Evolutionary conservation across 441 rosid species (phyloP).

Genomic region (Omphalea diandra): DNA sequence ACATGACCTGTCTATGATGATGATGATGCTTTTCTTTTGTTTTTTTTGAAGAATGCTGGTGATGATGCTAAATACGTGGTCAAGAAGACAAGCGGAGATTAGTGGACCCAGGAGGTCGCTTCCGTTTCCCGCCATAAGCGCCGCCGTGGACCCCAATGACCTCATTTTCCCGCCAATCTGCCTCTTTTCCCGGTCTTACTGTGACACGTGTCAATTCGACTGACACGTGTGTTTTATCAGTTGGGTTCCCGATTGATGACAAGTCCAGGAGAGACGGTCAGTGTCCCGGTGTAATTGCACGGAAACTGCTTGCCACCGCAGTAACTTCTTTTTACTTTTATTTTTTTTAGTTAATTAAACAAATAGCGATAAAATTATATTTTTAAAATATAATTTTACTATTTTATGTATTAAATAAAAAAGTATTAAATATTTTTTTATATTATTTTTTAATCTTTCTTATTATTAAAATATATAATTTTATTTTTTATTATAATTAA

Average conservation of each 20-base stretch:
- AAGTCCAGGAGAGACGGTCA: background rate
- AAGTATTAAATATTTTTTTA: too few species aligned
- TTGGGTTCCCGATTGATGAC: background rate
- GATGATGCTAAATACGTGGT: too few species aligned
- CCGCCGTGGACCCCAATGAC: slow-evolving; percentile 30
- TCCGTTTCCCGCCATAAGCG: slow-evolving; percentile 47
- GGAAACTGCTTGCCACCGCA: background rate
- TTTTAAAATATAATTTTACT: too few species aligned
- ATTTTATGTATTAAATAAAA: too few species aligned
- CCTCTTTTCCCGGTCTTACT: background rate
- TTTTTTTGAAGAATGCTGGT: background rate
- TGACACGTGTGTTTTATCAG: slow-evolving; percentile 6
- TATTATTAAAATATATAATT: too few species aligned
- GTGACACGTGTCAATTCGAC: background rate
- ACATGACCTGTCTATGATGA: background rate
- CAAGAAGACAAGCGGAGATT: slow-evolving; percentile 15
- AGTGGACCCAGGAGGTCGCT: slow-evolving; percentile 31
- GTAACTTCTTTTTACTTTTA: background rate
- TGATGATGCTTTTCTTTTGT: background rate
- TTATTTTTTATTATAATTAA: too few species aligned
- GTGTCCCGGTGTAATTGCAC: background rate
- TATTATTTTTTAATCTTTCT: too few species aligned
- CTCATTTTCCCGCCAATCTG: slow-evolving; percentile 33
- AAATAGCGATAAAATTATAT: too few species aligned
- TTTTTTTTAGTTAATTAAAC: too few species aligned